Evolutionary conservation across 345 rosid genomes (phyloP), one percentile per base, ranked within the genome.

Genomic region (Cardiospermum halicacabum): DNA sequence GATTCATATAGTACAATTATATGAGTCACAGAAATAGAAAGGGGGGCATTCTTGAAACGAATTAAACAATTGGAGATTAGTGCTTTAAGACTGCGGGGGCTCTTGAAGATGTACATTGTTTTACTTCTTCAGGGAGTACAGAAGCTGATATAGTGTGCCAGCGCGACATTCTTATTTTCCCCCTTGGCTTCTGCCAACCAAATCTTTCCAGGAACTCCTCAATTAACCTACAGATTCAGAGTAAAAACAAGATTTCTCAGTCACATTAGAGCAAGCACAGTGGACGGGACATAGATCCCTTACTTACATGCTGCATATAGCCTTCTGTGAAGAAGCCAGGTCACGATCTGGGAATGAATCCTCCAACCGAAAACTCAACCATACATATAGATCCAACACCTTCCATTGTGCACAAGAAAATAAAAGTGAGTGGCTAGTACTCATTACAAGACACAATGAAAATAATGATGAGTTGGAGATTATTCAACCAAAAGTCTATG

Each of bases 371-470:
- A 79, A 86, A 85, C 97, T 77, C 84, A 93, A 80, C 98, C 97
- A 93, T 50, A 89, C 89, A 39, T 93, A 93, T 53, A 93, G 83
- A 77, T 89, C 97, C 71, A 93, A 74, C 58, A 88, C 98, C 96
- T 93, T 74, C 53, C 54, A n/a, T 66, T 42, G 49, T 28, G 43
- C 31, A 28, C 43, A 11, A 58, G 69, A 68, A 31, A 66, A 49
- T 34, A 42, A 27, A 49, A 63, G 53, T 26, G 40, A 74, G 69
- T 25, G 63, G 19, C 26, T 39, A n/a, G 13, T 19, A 62, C 28
- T 51, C 10, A 28, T 24, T 10, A 9, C 2, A 39, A 64, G 19
- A 36, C 18, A 18, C 27, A 45, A 1, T 28, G 11, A 27, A 26
- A 28, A 1, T 15, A 6, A 60, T 55, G 30, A 54, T 26, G 27